Conservation (phyloP, 768 basidiomycete genomes). For the Harrya chromipes region DNA sequence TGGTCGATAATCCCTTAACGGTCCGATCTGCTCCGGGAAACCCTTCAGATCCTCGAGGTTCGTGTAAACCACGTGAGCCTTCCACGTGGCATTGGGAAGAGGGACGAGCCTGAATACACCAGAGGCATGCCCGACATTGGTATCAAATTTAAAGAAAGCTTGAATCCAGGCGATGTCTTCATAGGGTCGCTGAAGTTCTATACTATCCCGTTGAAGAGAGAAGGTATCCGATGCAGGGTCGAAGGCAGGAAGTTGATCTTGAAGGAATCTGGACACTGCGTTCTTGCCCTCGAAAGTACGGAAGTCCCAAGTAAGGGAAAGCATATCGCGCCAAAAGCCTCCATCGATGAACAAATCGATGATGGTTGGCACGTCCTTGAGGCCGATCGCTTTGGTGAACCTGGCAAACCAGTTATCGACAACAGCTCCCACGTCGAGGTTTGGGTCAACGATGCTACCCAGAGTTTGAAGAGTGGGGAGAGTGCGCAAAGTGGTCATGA, state of each 20-base stretch:
- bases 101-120: conserved; percentile 50
- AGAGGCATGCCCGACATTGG: conserved; percentile 35
- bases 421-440: conserved; percentile 36
- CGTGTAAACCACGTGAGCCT: conserved; percentile 48
- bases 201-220: conserved; percentile 19
- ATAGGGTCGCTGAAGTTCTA: conserved; percentile 26
- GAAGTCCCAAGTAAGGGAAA: conserved; percentile 63
- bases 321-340: conserved; percentile 57
- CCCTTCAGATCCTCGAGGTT: conserved; percentile 49
- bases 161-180: conserved; percentile 44
- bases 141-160: conserved; percentile 43
- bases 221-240: conserved; percentile 19
- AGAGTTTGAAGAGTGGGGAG: conserved; percentile 27
- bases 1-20: conserved; percentile 41
- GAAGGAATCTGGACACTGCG: conserved; percentile 43
- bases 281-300: conserved; percentile 49
- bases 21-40: conserved; percentile 43
- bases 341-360: conserved; percentile 32
- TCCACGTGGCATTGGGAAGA: conserved; percentile 40
- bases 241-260: conserved; percentile 38
- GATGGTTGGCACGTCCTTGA: conserved; percentile 35
- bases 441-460: conserved; percentile 23
- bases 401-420: conserved; percentile 41
- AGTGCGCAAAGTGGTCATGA: conserved; percentile 7
- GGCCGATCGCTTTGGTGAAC: conserved; percentile 34